These are phyloP conservation scores for Yamagishiella unicocca DNA, from an alignment of 139 green algal genomes.

Conservation along the genomic window DNA sequence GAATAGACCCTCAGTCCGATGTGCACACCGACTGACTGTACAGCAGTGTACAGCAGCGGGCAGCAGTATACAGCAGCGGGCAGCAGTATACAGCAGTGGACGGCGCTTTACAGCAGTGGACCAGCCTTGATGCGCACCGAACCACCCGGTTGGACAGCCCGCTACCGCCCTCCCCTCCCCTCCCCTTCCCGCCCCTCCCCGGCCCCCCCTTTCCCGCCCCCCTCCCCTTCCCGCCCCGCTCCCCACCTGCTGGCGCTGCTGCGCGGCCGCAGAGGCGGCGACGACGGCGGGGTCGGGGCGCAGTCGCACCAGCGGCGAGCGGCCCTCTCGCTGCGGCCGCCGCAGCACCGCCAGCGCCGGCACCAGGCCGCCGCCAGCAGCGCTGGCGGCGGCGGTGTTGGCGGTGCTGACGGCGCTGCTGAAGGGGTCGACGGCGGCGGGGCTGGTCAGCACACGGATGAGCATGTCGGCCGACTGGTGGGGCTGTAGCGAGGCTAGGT, in stretches of 20 bases:
- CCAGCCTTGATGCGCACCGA: no score
- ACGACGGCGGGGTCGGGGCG: no score
- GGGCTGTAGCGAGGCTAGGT: neutral
- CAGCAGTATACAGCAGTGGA: no score
- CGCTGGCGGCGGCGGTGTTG: neutral
- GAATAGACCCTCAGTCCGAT: no score
- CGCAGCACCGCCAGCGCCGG: neutral
- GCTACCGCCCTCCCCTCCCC: neutral
- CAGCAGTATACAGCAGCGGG: no score
- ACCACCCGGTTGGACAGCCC: no score
- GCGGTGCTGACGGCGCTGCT: neutral
- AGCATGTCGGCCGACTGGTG: neutral
- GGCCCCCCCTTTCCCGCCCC: no score
- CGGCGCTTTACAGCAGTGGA: no score
- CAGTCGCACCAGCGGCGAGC: neutral
- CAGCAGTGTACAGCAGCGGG: no score
- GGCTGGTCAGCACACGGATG: neutral
- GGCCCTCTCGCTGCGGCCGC: neutral
- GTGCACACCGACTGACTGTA: no score
- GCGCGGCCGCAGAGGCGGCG: neutral
- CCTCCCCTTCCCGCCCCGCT: neutral
- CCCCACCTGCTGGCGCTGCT: neutral
- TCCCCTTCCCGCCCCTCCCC: neutral
- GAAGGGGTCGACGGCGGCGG: neutral
- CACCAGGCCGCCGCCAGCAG: slow-evolving; percentile 3